Evolutionary conservation across 768 basidiomycete species (phyloP).

Genomic region (Suillus subaureus): DNA sequence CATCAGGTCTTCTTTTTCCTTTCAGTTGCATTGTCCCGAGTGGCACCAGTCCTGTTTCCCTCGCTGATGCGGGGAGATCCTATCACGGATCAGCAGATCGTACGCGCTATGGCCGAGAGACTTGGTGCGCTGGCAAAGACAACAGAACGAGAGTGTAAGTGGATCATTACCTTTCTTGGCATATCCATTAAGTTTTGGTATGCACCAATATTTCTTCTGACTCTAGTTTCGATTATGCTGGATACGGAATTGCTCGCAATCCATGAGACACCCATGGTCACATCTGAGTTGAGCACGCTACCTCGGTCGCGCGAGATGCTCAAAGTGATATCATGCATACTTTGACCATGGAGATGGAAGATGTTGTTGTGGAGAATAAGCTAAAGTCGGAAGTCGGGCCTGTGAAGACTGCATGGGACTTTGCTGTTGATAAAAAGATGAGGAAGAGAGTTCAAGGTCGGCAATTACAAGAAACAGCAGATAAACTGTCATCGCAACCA

Average conservation of each 20-base stretch:
- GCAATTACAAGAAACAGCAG: neutral
- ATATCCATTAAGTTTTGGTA: slow-evolving; percentile 8
- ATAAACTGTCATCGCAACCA: neutral
- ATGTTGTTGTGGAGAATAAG: slow-evolving; percentile 64
- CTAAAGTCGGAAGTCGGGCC: slow-evolving; percentile 59
- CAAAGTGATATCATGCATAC: slow-evolving; percentile 40
- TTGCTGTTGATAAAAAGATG: slow-evolving; percentile 33
- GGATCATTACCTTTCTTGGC: neutral
- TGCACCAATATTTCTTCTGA: neutral
- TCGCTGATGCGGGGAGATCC: slow-evolving; percentile 28
- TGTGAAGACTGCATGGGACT: slow-evolving; percentile 56
- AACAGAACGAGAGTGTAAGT: slow-evolving; percentile 59
- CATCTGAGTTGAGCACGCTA: slow-evolving; percentile 27
- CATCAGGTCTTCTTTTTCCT: slow-evolving; percentile 78
- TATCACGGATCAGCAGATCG: slow-evolving; percentile 22
- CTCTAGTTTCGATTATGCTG: slow-evolving; percentile 51
- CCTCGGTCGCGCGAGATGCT: slow-evolving; percentile 28
- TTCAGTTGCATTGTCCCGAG: slow-evolving; percentile 69
- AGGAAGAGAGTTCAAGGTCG: neutral
- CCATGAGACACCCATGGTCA: slow-evolving; percentile 34
- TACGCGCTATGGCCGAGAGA: slow-evolving; percentile 45
- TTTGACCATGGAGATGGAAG: slow-evolving; percentile 61
- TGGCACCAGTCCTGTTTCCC: slow-evolving; percentile 69
- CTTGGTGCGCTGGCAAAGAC: slow-evolving; percentile 43
- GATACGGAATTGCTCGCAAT: slow-evolving; percentile 57